Evolutionary conservation across 805 yeast species (phyloP).

Genomic region (Danielia reshetovae): DNA sequence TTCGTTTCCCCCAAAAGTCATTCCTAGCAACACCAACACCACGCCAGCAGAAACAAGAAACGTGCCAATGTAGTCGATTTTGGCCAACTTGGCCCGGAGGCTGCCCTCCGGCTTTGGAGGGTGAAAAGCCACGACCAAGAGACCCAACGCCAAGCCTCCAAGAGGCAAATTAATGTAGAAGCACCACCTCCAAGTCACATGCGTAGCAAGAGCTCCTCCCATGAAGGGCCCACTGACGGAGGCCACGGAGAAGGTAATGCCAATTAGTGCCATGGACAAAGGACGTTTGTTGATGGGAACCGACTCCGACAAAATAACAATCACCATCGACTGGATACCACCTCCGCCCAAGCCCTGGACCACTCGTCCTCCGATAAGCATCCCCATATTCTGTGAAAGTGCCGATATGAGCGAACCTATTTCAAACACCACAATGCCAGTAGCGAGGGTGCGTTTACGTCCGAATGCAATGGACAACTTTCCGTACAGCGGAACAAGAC

Average conservation of each 20-base stretch:
- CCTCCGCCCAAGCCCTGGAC: constrained; percentile 72
- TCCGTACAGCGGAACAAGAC: constrained; percentile 56
- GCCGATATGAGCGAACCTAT: constrained; percentile 62
- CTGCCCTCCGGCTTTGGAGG: constrained; percentile 46
- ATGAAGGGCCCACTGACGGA: constrained; percentile 59
- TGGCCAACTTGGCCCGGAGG: constrained; percentile 31
- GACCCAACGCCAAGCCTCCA: constrained; percentile 47
- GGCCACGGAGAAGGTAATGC: constrained; percentile 45
- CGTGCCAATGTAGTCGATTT: constrained; percentile 50
- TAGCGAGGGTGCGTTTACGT: constrained; percentile 46
- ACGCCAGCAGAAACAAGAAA: constrained; percentile 38
- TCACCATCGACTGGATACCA: constrained; percentile 55
- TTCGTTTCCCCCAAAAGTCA: constrained; percentile 53
- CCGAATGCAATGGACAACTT: constrained; percentile 54
- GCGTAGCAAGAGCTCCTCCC: constrained; percentile 61
- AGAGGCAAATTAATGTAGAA: constrained; percentile 67
- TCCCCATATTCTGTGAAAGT: constrained; percentile 48
- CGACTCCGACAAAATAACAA: constrained; percentile 54
- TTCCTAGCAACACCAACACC: constrained; percentile 44
- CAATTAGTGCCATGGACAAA: constrained; percentile 34
- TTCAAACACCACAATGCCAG: constrained; percentile 52
- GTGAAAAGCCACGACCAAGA: constrained; percentile 38
- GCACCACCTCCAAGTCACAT: constrained; percentile 73
- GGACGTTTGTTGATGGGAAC: constrained; percentile 43
- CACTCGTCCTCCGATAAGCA: constrained; percentile 68